These are phyloP conservation scores for Auriscalpium microsporum DNA, from an alignment of 768 basidiomycete genomes.

Conservation along the genomic window DNA sequence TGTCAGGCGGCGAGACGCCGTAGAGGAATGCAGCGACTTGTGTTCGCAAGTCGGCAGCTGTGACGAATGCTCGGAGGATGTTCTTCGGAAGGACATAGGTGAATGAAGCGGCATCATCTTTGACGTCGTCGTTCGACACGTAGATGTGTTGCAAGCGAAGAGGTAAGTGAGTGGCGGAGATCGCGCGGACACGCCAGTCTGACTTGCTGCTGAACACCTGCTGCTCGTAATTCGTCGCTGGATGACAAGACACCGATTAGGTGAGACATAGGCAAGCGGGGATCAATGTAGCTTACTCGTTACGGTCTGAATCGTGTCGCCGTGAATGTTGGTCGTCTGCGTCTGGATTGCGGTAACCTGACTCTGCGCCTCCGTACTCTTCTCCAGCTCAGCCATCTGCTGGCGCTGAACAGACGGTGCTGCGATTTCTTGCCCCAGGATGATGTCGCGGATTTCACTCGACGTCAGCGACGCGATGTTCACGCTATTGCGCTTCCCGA, in stretches of 20 bases:
- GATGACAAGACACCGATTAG: conserved; percentile 5
- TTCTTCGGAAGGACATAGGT: conserved; percentile 99
- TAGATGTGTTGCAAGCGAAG: conserved; percentile 97
- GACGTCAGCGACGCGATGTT: conserved; percentile 96
- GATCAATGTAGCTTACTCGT: conserved; percentile 55
- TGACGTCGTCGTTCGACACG: conserved; percentile 98
- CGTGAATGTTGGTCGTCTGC: conserved; percentile 95
- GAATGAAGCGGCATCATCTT: conserved; percentile 90
- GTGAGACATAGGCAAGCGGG: neutral
- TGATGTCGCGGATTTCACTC: conserved; percentile 96
- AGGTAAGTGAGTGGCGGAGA: conserved; percentile 92
- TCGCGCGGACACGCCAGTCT: conserved; percentile 98
- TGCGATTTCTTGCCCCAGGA: conserved; percentile 96
- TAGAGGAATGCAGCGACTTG: conserved; percentile 94
- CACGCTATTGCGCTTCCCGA: conserved; percentile 97
- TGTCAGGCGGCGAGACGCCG: conserved; percentile 88
- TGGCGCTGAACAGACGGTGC: conserved; percentile 94
- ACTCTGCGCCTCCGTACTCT: conserved; percentile 86
- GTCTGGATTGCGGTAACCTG: conserved; percentile 97
- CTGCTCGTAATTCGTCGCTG: conserved; percentile 94
- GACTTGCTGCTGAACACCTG: conserved; percentile 99
- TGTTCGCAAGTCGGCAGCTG: conserved; percentile 88
- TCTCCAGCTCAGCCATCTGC: conserved; percentile 99
- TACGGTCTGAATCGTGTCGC: conserved; percentile 90
- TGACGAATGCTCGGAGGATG: conserved; percentile 86